phyloP scores from a whole-genome alignment of 2,329 filamentous ascomycete species.

The Penicillium sp. region DNA sequence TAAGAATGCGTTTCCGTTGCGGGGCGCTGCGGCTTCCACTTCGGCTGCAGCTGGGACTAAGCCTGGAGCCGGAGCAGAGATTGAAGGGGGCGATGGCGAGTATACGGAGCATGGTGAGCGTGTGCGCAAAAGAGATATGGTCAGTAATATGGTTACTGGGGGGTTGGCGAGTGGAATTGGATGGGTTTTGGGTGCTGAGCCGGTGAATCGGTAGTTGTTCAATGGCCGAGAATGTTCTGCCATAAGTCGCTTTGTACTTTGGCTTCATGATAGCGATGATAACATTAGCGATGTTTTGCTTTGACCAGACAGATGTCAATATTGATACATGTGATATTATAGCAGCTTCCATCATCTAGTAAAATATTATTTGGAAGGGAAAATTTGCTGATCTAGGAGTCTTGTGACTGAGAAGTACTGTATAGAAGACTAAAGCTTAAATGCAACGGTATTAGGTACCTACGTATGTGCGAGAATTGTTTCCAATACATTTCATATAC shows the following conservation, averaged over 20 bases:
- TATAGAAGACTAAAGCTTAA: background rate
- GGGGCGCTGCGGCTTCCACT: constrained; percentile 14
- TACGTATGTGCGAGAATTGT: constrained; percentile 10
- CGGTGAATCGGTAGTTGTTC: constrained; percentile 35
- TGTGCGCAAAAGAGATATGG: constrained; percentile 54
- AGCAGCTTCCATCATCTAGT: background rate
- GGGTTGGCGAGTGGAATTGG: constrained; percentile 63
- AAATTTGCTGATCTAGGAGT: background rate
- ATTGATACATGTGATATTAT: background rate
- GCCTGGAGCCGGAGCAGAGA: background rate
- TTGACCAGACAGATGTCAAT: background rate
- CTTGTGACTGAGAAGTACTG: background rate
- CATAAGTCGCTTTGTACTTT: background rate
- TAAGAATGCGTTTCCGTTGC: constrained; percentile 49
- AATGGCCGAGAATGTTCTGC: background rate
- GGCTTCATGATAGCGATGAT: constrained; percentile 14
- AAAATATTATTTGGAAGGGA: too few relatives aligned
- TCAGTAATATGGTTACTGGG: constrained; percentile 63
- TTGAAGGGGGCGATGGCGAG: background rate
- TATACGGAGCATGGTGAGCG: constrained; percentile 26
- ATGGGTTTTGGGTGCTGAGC: constrained; percentile 61
- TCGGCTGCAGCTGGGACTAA: background rate
- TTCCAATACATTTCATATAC: constrained; percentile 18
- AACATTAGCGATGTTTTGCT: background rate
- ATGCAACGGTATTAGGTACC: constrained; percentile 18